Conservation (phyloP, 768 basidiomycete species). For the Tulasnella sp. region DNA sequence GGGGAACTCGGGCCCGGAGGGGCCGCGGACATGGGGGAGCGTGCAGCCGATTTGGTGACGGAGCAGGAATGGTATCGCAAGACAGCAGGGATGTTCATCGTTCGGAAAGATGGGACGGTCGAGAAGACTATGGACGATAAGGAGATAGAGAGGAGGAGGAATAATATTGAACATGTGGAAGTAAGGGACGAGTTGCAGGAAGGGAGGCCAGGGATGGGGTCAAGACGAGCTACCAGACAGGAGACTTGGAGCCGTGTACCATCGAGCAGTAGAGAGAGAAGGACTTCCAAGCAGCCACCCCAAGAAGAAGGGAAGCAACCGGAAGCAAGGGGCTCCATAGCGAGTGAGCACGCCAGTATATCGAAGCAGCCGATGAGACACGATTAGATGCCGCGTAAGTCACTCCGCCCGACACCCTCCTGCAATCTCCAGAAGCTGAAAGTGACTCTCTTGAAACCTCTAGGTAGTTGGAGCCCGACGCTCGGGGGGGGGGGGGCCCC, state of each 20-base stretch:
- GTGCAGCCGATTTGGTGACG: conserved; percentile 7
- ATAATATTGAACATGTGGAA: not conserved
- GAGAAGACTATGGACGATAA: not conserved
- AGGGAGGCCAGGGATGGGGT: not conserved
- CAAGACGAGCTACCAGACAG: not conserved
- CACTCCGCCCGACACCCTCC: not conserved
- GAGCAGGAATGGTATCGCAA: conserved; percentile 6
- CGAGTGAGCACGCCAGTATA: not conserved
- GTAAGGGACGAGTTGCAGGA: conserved; percentile 4
- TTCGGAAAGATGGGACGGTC: conserved; percentile 5
- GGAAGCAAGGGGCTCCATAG: not conserved
- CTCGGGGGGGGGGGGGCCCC: too few species aligned
- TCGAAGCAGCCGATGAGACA: not conserved
- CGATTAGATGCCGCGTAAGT: not conserved
- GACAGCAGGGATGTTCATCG: not conserved
- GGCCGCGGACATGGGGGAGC: conserved; percentile 13
- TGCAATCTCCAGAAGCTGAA: not conserved
- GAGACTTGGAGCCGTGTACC: not conserved
- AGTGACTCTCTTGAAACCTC: not conserved
- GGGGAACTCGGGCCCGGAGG: conserved; percentile 2
- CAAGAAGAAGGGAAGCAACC: not conserved
- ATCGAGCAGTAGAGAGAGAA: not conserved
- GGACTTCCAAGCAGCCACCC: not conserved
- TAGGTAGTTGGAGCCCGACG: not conserved
- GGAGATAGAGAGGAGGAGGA: conserved; percentile 3